Percentiles rank a stretch among this genome's conserved stretches.
Evolutionary conservation across 352 stramenopile species (phyloP).

Genomic region (Globisporangium splendens): DNA sequence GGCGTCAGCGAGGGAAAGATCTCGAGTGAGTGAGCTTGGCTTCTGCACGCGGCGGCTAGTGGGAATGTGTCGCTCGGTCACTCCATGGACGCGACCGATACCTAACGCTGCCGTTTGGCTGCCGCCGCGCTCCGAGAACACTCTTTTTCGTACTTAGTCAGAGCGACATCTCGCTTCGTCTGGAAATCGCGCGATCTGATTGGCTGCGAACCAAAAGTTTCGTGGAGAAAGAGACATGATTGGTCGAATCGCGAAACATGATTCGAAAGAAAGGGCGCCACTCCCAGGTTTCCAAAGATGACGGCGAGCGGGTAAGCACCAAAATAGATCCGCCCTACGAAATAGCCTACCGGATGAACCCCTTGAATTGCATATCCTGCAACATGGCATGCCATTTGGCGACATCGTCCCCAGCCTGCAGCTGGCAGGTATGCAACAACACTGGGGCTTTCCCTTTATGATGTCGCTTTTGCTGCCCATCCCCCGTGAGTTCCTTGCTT

Average conservation of each 20-base stretch:
- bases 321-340: conserved; percentile 1
- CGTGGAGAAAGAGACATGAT: background rate
- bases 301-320: conserved; percentile 7
- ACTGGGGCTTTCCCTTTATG: too few species aligned
- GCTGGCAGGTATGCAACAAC: too few species aligned
- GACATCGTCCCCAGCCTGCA: too few species aligned
- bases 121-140: background rate
- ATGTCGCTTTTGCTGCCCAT: too few species aligned
- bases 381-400: background rate
- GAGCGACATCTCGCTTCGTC: background rate
- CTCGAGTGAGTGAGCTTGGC: background rate
- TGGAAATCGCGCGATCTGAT: background rate
- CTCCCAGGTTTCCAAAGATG: conserved; percentile 3
- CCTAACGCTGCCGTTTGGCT: conserved; percentile 5
- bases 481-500: too few species aligned
- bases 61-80: conserved; percentile 5
- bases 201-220: background rate
- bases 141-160: conserved; percentile 4
- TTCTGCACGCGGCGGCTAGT: background rate
- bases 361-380: conserved; percentile 3
- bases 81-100: background rate
- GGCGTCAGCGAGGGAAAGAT: conserved; percentile 11
- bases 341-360: background rate
- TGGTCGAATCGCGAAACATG: background rate
- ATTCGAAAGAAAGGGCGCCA: conserved; percentile 5